Conservation (phyloP, 805 yeast species). For the Dipodascus albidus region DNA sequence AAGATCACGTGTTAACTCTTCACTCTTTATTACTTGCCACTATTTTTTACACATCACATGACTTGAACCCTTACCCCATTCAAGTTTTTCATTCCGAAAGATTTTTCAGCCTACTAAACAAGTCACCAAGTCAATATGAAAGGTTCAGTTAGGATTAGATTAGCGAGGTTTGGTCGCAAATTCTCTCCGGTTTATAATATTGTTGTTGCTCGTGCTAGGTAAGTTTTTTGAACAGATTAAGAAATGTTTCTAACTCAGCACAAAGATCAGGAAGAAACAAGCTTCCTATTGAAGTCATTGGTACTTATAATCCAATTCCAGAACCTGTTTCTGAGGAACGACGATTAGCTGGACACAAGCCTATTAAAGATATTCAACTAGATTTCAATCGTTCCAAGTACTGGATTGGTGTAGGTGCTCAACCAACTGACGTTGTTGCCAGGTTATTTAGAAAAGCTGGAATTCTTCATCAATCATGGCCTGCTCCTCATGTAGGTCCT, state of each 20-base stretch:
- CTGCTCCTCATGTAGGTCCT: slow-evolving; percentile 22
- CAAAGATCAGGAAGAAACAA: slow-evolving; percentile 62
- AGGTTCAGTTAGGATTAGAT: slow-evolving; percentile 74
- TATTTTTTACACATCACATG: neutral
- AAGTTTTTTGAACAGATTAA: slow-evolving; percentile 7
- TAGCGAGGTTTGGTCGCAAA: slow-evolving; percentile 87
- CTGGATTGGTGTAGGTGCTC: slow-evolving; percentile 97
- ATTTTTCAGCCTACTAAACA: neutral
- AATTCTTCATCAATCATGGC: slow-evolving; percentile 36
- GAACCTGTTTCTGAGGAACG: slow-evolving; percentile 55
- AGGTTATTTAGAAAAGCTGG: slow-evolving; percentile 62
- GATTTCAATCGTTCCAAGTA: slow-evolving; percentile 87
- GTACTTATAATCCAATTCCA: slow-evolving; percentile 83
- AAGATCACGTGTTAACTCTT: no score
- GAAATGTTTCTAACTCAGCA: neutral
- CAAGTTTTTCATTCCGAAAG: neutral
- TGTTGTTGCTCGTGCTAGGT: slow-evolving; percentile 63
- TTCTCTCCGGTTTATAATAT: slow-evolving; percentile 85
- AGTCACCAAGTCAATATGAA: slow-evolving; percentile 31
- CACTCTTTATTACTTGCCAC: no score
- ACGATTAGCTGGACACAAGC: slow-evolving; percentile 40
- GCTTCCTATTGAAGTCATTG: slow-evolving; percentile 88
- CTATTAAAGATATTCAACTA: slow-evolving; percentile 66
- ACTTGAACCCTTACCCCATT: neutral
- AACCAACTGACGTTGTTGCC: slow-evolving; percentile 74